Conservation (phyloP, 2,329 filamentous ascomycete species). For the Sphaerulina musiva region DNA sequence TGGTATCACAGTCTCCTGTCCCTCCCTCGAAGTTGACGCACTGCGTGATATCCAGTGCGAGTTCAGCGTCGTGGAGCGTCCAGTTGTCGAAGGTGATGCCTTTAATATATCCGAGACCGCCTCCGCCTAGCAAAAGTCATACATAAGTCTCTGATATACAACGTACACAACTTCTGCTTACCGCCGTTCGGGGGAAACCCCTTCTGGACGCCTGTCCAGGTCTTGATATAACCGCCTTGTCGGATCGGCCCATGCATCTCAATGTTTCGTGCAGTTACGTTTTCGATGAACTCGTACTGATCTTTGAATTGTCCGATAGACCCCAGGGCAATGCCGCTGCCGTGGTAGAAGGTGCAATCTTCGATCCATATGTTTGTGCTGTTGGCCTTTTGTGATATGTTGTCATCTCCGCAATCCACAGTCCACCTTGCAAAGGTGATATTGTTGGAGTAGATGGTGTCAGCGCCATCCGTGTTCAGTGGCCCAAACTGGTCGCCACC, state of each 20-base stretch:
- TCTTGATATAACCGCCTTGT: conserved; percentile 42
- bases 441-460: conserved; percentile 49
- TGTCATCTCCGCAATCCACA: conserved; percentile 50
- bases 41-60: conserved; percentile 27
- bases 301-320: conserved; percentile 53
- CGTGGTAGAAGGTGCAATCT: conserved; percentile 46
- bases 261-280: conserved; percentile 46
- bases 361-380: conserved; percentile 49
- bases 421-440: conserved; percentile 48
- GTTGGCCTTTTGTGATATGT: conserved; percentile 51
- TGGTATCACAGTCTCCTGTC: conserved; percentile 25
- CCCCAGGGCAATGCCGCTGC: conserved; percentile 51
- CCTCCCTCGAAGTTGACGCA: conserved; percentile 26
- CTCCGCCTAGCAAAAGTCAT: conserved; percentile 40
- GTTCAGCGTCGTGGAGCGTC: conserved; percentile 18
- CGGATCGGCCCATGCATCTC: conserved; percentile 27
- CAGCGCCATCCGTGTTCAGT: conserved; percentile 46
- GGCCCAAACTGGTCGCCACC: conserved; percentile 7
- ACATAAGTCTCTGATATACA: background rate
- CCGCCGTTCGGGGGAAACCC: conserved; percentile 41
- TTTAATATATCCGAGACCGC: conserved; percentile 44
- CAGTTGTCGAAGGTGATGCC: conserved; percentile 37
- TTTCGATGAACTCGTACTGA: conserved; percentile 45
- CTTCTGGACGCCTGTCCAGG: conserved; percentile 45
- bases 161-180: background rate